phyloP scores from a whole-genome alignment of 805 yeast species.

The Sungouiozyma intestinalis region DNA sequence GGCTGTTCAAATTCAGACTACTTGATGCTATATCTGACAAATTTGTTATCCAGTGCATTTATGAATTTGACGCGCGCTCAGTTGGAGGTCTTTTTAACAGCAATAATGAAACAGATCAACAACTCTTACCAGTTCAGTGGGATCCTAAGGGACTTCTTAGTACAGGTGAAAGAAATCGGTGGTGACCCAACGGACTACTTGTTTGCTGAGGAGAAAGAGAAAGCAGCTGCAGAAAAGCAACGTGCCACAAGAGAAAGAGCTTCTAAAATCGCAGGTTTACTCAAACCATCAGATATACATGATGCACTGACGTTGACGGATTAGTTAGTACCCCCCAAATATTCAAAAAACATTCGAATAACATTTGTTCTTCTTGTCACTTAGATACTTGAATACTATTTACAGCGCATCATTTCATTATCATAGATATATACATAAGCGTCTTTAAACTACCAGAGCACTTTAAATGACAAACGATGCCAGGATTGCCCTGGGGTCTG shows the following conservation, averaged over 20 bases:
- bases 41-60: constrained; percentile 69
- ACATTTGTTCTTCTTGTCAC: no score
- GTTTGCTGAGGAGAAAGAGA: constrained; percentile 80
- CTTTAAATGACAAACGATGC: background rate
- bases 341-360: no score
- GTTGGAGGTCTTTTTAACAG: constrained; percentile 64
- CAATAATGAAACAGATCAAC: constrained; percentile 55
- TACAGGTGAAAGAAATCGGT: constrained; percentile 86
- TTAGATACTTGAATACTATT: no score
- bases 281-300: constrained; percentile 64
- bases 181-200: constrained; percentile 89
- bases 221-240: constrained; percentile 40
- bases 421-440: no score
- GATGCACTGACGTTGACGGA: background rate
- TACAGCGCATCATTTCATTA: no score
- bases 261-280: constrained; percentile 73
- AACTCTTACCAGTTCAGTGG: constrained; percentile 65
- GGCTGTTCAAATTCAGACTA: constrained; percentile 73
- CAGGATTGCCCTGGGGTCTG: background rate
- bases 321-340: no score
- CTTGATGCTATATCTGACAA: constrained; percentile 63
- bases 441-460: no score
- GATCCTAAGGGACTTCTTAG: constrained; percentile 81
- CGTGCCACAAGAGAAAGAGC: constrained; percentile 64
- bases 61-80: constrained; percentile 64